phyloP scores from a whole-genome alignment of 805 yeast genomes.

The Isabelozyma heimii region DNA sequence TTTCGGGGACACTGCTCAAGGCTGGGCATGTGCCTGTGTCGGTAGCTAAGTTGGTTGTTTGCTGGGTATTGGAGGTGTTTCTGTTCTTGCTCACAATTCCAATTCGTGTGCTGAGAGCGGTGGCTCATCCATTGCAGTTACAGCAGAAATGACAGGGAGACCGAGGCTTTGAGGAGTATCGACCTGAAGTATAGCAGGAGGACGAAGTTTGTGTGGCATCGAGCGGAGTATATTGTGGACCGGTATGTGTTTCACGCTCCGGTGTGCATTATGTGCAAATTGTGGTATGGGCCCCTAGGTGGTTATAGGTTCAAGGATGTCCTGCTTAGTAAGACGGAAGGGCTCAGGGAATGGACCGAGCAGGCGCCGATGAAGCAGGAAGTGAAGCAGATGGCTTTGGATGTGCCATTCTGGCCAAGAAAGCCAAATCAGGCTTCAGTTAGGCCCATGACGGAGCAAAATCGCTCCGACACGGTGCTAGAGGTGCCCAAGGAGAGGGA shows the following conservation, averaged over 20 bases:
- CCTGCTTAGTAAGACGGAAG: constrained; percentile 10
- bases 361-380: neutral
- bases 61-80: neutral
- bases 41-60: neutral
- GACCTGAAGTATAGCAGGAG: neutral
- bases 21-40: neutral
- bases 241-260: constrained; percentile 37
- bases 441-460: too few species aligned
- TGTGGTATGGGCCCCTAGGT: constrained; percentile 9
- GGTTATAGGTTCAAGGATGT: constrained; percentile 12
- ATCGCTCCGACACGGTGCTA: too few species aligned
- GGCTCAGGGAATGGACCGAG: constrained; percentile 14
- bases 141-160: neutral
- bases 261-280: constrained; percentile 18
- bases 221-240: constrained; percentile 36
- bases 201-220: neutral
- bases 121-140: neutral
- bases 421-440: too few species aligned
- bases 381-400: too few species aligned
- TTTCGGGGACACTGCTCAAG: too few species aligned
- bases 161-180: neutral
- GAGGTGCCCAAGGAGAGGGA: neutral
- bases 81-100: neutral
- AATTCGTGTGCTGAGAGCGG: neutral
- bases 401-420: too few species aligned